A percentile compares a stretch with the other conserved stretches of the same genome.
These are phyloP conservation scores for Pythium dissotocum DNA, from an alignment of 352 stramenopile species.

Conservation along the genomic window DNA sequence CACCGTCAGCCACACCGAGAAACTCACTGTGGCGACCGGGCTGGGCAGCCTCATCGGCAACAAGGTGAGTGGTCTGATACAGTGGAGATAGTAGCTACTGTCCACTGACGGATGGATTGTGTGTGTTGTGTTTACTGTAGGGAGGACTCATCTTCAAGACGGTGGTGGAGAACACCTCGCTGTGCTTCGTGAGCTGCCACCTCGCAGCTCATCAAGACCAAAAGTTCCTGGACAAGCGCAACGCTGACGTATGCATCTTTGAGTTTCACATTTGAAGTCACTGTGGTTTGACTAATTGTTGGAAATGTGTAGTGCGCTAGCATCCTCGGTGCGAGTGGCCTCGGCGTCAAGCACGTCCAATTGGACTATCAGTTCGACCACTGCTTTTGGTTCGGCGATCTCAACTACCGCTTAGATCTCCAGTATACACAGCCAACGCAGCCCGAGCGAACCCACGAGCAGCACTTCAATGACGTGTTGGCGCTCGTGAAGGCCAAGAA, in stretches of 20 bases:
- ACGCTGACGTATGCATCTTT: conserved; percentile 57
- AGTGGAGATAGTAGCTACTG: neutral
- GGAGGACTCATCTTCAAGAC: conserved; percentile 79
- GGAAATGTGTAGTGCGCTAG: conserved; percentile 49
- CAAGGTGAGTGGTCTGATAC: conserved; percentile 45
- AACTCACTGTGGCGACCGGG: conserved; percentile 68
- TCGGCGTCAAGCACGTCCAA: conserved; percentile 66
- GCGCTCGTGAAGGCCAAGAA: conserved; percentile 60
- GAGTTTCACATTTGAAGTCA: no score
- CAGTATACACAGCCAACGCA: conserved; percentile 41
- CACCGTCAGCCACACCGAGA: conserved; percentile 62
- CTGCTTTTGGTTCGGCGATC: conserved; percentile 85
- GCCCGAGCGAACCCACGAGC: conserved; percentile 51
- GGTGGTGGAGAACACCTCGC: conserved; percentile 70
- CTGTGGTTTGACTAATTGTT: neutral
- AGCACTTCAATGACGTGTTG: conserved; percentile 70
- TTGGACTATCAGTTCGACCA: conserved; percentile 85
- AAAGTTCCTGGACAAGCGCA: conserved; percentile 86
- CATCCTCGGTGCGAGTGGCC: conserved; percentile 60
- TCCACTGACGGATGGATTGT: no score
- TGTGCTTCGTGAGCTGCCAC: conserved; percentile 88
- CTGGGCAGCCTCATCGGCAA: conserved; percentile 82
- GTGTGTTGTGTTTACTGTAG: conserved; percentile 31
- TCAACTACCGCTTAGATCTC: conserved; percentile 87
- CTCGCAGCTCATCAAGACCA: conserved; percentile 82